Percentiles rank a stretch among this genome's conserved stretches.
phyloP scores from a whole-genome alignment of 1,139 yeast genomes.

The Taphrina pruni region DNA sequence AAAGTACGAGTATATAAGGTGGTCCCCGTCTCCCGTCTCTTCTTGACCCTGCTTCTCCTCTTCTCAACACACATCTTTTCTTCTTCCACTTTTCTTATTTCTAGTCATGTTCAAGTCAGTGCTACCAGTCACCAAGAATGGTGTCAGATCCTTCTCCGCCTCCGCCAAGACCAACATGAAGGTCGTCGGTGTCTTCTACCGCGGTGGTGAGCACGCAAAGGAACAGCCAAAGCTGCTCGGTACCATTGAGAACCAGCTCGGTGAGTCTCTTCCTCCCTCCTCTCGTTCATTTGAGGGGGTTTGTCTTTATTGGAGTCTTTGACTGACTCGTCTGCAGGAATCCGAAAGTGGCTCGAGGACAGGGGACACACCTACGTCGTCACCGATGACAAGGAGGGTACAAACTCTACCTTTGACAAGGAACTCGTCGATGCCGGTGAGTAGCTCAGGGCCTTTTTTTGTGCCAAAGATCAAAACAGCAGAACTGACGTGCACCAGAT shows the following conservation, averaged over 20 bases:
- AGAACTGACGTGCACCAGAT: conserved; percentile 52
- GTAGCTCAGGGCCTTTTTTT: not conserved
- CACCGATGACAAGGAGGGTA: conserved; percentile 75
- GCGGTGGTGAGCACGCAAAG: conserved; percentile 58
- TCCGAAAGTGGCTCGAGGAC: conserved; percentile 66
- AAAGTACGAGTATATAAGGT: too few species aligned
- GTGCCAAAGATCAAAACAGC: not conserved
- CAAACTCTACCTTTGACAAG: conserved; percentile 63
- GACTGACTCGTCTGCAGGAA: conserved; percentile 3
- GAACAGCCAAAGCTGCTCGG: conserved; percentile 70
- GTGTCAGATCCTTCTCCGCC: conserved; percentile 29
- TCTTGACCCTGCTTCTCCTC: not conserved
- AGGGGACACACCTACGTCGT: conserved; percentile 72
- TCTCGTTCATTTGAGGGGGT: not conserved
- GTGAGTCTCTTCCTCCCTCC: conserved; percentile 49
- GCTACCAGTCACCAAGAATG: conserved; percentile 21
- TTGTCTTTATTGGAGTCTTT: too few species aligned
- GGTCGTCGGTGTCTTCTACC: conserved; percentile 64
- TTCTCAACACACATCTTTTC: not conserved
- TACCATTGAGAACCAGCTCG: conserved; percentile 76
- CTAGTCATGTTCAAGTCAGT: conserved; percentile 14
- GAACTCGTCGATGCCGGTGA: conserved; percentile 64
- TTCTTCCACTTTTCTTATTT: not conserved
- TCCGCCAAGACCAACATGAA: conserved; percentile 46
- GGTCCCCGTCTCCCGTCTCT: not conserved